Evolutionary conservation across 75 land plant genomes (phyloP), one percentile per base, ranked within the genome.

Genomic region (Picea glauca): DNA sequence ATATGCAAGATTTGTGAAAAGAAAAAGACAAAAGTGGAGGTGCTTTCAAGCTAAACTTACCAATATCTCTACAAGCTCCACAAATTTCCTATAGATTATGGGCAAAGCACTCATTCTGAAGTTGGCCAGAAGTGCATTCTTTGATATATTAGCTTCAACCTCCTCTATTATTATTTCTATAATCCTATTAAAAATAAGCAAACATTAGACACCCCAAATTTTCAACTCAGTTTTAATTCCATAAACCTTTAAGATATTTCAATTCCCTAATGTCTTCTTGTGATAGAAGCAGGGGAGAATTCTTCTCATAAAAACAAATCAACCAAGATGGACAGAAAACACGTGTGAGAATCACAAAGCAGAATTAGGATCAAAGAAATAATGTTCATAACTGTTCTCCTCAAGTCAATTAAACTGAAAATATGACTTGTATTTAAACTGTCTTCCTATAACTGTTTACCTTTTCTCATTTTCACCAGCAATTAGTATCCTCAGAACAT

Each of bases 401-500:
- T 70, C 26, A 7, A 9, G 56, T 13, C 40, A 40, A 15, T 70
- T 50, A 50, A 50, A 50, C 56, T 50, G 56, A 50, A 50, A 50
- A 50, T 50, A 1, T 50, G 12, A 50, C 12, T 9, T 50, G 56
- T 11, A 50, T 50, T 50, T 50, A 50, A 50, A 50, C 56, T 50
- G 56, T 21, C n/a, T 62, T 20, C 21, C 23, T 20, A 8, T 15
- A 77, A 62, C 13, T 12, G 58, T 7, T 62, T 32, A 94, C 98
- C 93, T 89, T 79, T 85, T 90, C 82, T 98, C 99, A 78, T 81
- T 91, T 74, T 91, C 94, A 40, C 96, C 96, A 86, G 83, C 87
- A 21, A 98, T 88, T 21, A 93, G 35, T 64, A 79, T 40, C 60
- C 85, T 91, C 75, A 96, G 79, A 46, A 96, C 87, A 76, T 82